Base-by-base conservation (phyloP, 805 yeast genomes). In the Ogataea methanolica region DNA sequence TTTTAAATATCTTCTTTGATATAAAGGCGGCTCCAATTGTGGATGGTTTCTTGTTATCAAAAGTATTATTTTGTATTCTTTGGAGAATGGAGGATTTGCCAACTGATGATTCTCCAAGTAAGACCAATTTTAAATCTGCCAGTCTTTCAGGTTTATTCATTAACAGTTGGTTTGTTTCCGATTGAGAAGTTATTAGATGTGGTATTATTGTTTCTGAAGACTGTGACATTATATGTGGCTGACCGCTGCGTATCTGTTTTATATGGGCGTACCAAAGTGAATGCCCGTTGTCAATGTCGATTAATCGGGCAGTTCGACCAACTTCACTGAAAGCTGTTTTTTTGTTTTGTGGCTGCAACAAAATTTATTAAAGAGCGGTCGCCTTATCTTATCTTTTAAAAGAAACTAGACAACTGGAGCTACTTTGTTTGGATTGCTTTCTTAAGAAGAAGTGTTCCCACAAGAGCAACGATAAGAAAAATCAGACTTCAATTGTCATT, bases 1-100 rank as follows among this genome's bases (percentile, higher is more conserved):
- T 54, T 26, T 59, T 48, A 37, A 80, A 71, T 12, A 86, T 72
- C 11, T 85, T 82, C 63, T 90, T 95, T 16, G 97, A 88, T 36
- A 94, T 76, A 66, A 92, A 94, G 0, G 98, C 99, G 4, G 99
- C 99, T n/a, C 99, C 99, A 46, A 94, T 94, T 2, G 99, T 94
- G 39, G 96, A 87, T 56, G 95, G 88, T 49, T 92, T 79, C 54
- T 80, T 79, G 31, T 80, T 83, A 55, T 88, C 94, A 63, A 92
- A 94, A 0, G 80, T 68, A 57, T 82, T 77, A 52, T 71, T 71
- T 38, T 79, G 91, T 58, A 91, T 89, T 44, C 97, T 71, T 54
- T 86, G 86, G 1, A 89, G 90, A 9, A 92, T 75, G 1, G 97
- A 89, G 6, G 80, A 74, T 55, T 79, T 85, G 42, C 87, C 88